A percentile compares a stretch with the other conserved stretches of the same genome.
phyloP scores from a whole-genome alignment of 768 basidiomycete genomes.

The Coprinopsis sp. region DNA sequence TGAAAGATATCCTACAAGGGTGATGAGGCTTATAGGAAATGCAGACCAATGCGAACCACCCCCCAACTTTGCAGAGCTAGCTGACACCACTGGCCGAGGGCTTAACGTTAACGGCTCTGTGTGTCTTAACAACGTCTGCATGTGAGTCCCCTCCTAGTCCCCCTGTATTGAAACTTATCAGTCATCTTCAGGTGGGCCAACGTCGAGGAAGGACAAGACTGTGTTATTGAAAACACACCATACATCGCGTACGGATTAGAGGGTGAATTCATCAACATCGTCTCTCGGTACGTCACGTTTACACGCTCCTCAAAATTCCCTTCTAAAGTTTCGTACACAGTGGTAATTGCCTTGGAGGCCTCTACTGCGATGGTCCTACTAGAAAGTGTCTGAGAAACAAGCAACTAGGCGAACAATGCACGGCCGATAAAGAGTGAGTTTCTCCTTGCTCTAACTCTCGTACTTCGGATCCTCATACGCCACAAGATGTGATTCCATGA shows the following conservation, averaged over 20 bases:
- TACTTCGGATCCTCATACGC: background rate
- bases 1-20: background rate
- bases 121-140: constrained; percentile 80
- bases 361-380: constrained; percentile 68
- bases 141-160: constrained; percentile 42
- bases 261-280: constrained; percentile 68
- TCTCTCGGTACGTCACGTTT: constrained; percentile 58
- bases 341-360: constrained; percentile 66
- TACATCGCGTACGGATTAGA: constrained; percentile 65
- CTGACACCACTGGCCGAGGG: constrained; percentile 60
- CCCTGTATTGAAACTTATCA: constrained; percentile 2
- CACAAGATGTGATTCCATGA: constrained; percentile 67
- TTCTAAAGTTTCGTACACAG: constrained; percentile 28
- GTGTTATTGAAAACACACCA: constrained; percentile 73
- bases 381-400: constrained; percentile 58
- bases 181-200: constrained; percentile 64
- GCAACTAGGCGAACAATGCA: constrained; percentile 53
- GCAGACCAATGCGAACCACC: constrained; percentile 76
- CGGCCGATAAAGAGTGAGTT: constrained; percentile 45
- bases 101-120: constrained; percentile 79
- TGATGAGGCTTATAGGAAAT: background rate
- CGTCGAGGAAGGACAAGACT: constrained; percentile 55
- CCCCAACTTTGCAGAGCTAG: constrained; percentile 56
- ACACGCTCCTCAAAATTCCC: background rate
- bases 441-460: background rate